These are phyloP conservation scores for Pseudopithomyces maydicus DNA, from an alignment of 2,329 filamentous ascomycete species.

Conservation along the genomic window DNA sequence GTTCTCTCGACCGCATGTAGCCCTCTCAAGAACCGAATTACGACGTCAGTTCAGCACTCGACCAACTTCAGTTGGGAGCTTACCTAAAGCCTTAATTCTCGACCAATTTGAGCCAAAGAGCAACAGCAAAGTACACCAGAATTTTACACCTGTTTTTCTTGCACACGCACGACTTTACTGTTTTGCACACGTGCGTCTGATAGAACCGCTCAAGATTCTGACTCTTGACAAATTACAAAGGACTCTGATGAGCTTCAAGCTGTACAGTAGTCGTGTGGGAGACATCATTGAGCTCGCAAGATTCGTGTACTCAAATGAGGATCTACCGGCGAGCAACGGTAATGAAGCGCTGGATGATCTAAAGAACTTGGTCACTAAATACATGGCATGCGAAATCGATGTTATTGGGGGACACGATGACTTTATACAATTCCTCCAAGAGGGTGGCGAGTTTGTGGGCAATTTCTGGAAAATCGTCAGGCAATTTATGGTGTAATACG, in stretches of 20 bases:
- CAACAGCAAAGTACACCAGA: slow-evolving; percentile 13
- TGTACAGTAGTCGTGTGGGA: slow-evolving; percentile 23
- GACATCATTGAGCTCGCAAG: slow-evolving; percentile 30
- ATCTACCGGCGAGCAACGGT: slow-evolving; percentile 15
- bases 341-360: slow-evolving; percentile 23
- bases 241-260: slow-evolving; percentile 28
- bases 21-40: slow-evolving; percentile 19
- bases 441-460: slow-evolving; percentile 31
- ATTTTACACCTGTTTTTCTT: slow-evolving; percentile 30
- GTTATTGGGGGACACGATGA: slow-evolving; percentile 17
- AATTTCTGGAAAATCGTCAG: slow-evolving; percentile 22
- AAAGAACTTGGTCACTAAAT: slow-evolving; percentile 27
- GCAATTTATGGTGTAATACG: background rate
- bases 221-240: slow-evolving; percentile 34
- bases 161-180: slow-evolving; percentile 38
- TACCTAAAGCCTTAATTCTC: slow-evolving; percentile 4
- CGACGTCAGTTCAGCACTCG: slow-evolving; percentile 20
- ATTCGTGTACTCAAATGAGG: slow-evolving; percentile 27
- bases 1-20: background rate
- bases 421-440: slow-evolving; percentile 26
- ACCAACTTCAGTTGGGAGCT: slow-evolving; percentile 6
- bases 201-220: slow-evolving; percentile 27
- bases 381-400: slow-evolving; percentile 27
- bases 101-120: background rate
- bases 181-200: slow-evolving; percentile 28